Evolutionary conservation across 768 basidiomycete genomes (phyloP).

Genomic region (Aureoboletus auriporus): DNA sequence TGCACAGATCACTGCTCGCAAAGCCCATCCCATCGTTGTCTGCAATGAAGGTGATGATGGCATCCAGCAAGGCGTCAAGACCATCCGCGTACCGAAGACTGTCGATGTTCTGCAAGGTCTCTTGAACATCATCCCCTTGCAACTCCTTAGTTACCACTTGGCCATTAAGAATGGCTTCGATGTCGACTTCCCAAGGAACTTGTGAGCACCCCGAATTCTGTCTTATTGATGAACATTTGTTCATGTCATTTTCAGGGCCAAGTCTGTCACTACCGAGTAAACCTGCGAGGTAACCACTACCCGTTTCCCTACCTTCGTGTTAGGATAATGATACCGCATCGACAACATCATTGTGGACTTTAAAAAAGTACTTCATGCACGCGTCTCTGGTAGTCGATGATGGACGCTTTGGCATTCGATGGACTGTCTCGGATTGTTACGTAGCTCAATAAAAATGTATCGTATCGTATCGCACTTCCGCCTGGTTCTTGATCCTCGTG

Average conservation of each 20-base stretch:
- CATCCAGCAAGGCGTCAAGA: slow-evolving; percentile 70
- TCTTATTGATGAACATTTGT: slow-evolving; percentile 4
- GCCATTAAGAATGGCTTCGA: slow-evolving; percentile 95
- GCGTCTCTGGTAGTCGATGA: slow-evolving; percentile 22
- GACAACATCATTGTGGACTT: slow-evolving; percentile 12
- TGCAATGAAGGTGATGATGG: slow-evolving; percentile 90
- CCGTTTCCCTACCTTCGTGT: too few relatives aligned
- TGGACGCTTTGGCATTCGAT: slow-evolving; percentile 25
- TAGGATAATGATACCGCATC: background rate
- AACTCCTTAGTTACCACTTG: slow-evolving; percentile 93
- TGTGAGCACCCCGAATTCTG: slow-evolving; percentile 47
- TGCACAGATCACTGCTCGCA: slow-evolving; percentile 94
- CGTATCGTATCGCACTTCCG: background rate
- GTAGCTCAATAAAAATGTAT: slow-evolving; percentile 1
- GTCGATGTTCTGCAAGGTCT: slow-evolving; percentile 94
- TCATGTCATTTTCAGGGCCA: slow-evolving; percentile 46
- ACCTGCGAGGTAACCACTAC: background rate
- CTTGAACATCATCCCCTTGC: slow-evolving; percentile 94
- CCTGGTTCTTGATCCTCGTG: background rate
- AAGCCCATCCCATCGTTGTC: slow-evolving; percentile 91
- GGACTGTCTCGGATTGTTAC: slow-evolving; percentile 12
- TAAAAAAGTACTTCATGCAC: slow-evolving; percentile 19
- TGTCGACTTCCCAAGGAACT: slow-evolving; percentile 97
- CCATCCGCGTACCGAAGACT: slow-evolving; percentile 92
- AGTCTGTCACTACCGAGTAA: slow-evolving; percentile 75